Conservation (phyloP, 2,329 filamentous ascomycete species). For the Pseudogymnoascus sp. region DNA sequence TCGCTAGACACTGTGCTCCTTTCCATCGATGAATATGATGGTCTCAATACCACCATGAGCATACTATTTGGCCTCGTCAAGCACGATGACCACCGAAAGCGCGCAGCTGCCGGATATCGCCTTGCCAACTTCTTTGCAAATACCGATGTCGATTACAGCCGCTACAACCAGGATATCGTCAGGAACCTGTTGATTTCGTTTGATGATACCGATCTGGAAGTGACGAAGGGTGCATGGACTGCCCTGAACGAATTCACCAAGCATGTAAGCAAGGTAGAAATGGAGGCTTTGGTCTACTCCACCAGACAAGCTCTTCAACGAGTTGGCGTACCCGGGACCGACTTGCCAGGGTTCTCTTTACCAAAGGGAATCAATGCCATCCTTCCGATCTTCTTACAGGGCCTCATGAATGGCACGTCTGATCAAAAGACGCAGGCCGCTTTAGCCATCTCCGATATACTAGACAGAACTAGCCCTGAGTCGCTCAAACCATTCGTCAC, state of each 20-base stretch:
- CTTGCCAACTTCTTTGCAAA: conserved; percentile 79
- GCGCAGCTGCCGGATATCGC: conserved; percentile 70
- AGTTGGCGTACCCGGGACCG: conserved; percentile 77
- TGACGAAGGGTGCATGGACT: conserved; percentile 84
- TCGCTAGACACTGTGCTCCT: conserved; percentile 86
- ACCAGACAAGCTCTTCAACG: conserved; percentile 80
- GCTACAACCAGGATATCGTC: conserved; percentile 94
- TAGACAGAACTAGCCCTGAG: conserved; percentile 82
- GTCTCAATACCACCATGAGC: conserved; percentile 91
- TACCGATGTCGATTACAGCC: conserved; percentile 79
- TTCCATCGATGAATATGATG: conserved; percentile 93
- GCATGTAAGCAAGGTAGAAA: conserved; percentile 89
- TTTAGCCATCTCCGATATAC: conserved; percentile 88
- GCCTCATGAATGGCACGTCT: conserved; percentile 89
- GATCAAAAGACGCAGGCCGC: conserved; percentile 91
- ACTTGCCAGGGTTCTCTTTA: conserved; percentile 78
- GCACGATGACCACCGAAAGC: conserved; percentile 82
- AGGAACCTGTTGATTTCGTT: conserved; percentile 86
- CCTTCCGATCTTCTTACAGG: conserved; percentile 92
- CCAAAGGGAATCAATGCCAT: conserved; percentile 97
- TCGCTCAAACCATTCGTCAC: conserved; percentile 92
- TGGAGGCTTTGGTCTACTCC: conserved; percentile 84
- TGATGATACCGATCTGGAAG: conserved; percentile 72
- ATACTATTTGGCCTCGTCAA: conserved; percentile 82
- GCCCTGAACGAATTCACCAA: conserved; percentile 84